Evolutionary conservation across 768 basidiomycete genomes (phyloP), one percentile per base, ranked within the genome.

Genomic region (Psilocybe sp.): DNA sequence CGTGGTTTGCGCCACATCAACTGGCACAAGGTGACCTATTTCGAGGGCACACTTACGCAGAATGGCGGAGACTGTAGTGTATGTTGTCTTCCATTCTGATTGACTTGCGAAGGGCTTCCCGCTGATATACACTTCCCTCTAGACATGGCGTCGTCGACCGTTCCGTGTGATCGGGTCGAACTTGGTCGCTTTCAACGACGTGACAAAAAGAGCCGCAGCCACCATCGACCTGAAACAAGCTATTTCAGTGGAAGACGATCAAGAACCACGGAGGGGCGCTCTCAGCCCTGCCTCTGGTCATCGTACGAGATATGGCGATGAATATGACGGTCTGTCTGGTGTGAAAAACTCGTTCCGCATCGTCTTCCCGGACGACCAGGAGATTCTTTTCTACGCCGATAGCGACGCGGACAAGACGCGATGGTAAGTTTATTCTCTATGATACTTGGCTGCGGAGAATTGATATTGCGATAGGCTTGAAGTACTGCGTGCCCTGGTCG

Each of bases 1-100:
- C 81, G 90, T 12, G 95, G 96, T 1, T 72, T 98, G 55, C 75
- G 91, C 51, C 88, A 95, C 60, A 85, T 92, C 49, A 86, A 87
- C 34, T 97, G 93, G 94, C 93, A 96, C 62, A 94, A 95, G 71
- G 80, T 87, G 56, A 91, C 92, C 16, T 95, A 96, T 68, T 92
- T 90, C 68, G 89, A 97, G 67, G 93, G 96, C 20, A 85, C 84
- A 0, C 68, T 98, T 56, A 98, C 96, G 12, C 96, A 98, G 72
- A 82, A 78, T 54, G 96, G 96, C 13, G 96, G 95, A 9, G 96
- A 96, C 64, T 97, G 94, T 64, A 77, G 72, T 53, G 95, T 97
- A 68, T 64, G 90, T 74, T 28, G 23, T 40, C 20, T 54, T 18
- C 20, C 16, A 23, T 12, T 47, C 13, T 38, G 9, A 13, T 34